Conservation (phyloP, 1,284 basidiomycete species). For the Ganoderma resinaceum region DNA sequence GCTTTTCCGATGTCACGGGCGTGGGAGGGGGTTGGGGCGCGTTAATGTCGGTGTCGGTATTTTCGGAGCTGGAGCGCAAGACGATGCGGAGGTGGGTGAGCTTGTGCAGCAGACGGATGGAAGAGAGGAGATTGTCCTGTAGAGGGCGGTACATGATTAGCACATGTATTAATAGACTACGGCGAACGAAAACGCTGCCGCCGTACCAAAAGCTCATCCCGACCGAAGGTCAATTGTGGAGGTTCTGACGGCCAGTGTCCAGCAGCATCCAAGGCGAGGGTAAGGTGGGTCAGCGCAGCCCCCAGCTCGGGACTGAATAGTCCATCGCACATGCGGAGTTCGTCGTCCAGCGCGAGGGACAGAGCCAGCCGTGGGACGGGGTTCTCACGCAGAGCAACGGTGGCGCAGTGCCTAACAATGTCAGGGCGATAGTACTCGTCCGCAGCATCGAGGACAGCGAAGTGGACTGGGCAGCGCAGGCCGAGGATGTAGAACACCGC, state of each 20-base stretch:
- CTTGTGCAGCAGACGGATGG: background rate
- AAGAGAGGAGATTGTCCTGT: background rate
- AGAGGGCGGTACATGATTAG: background rate
- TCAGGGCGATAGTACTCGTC: background rate
- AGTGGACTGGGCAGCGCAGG: background rate
- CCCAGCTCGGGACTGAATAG: background rate
- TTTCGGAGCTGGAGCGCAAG: background rate
- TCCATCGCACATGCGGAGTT: background rate
- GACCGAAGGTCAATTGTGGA: background rate
- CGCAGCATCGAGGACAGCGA: background rate
- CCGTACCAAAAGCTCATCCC: background rate
- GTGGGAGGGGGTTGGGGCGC: background rate
- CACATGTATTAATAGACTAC: background rate
- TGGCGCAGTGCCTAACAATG: background rate
- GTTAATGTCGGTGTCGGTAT: background rate
- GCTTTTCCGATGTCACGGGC: background rate
- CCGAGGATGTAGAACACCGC: background rate
- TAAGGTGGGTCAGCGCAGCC: background rate
- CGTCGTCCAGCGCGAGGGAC: background rate
- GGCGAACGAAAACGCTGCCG: background rate
- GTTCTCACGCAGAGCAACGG: background rate
- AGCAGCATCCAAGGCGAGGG: background rate
- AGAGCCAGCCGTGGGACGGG: background rate
- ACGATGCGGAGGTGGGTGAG: slow-evolving; percentile 1
- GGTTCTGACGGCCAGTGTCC: background rate